Conservation (phyloP, 1,284 basidiomycete species). For the Fomitopsis schrenkii region DNA sequence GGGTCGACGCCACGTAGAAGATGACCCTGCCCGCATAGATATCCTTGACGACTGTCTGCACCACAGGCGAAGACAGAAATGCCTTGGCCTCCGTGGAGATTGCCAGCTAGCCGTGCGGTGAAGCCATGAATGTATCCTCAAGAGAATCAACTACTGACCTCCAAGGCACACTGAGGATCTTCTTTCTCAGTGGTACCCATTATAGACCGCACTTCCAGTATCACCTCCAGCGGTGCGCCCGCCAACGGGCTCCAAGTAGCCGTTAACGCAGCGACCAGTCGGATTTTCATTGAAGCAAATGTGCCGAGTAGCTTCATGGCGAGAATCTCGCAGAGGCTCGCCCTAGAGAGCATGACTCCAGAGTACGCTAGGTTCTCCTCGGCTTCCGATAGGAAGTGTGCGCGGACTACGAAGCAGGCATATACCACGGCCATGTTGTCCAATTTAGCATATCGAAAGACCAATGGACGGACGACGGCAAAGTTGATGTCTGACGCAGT, state of each 20-base stretch:
- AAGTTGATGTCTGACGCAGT: slow-evolving; percentile 85
- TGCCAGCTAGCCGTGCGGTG: slow-evolving; percentile 57
- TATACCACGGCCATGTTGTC: slow-evolving; percentile 72
- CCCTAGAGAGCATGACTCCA: slow-evolving; percentile 65
- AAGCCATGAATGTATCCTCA: not conserved
- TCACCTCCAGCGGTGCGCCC: slow-evolving; percentile 67
- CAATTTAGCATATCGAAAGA: slow-evolving; percentile 73
- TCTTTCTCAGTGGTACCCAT: slow-evolving; percentile 53
- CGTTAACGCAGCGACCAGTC: slow-evolving; percentile 73
- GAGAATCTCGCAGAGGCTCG: slow-evolving; percentile 77
- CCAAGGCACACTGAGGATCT: slow-evolving; percentile 72
- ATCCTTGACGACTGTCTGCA: slow-evolving; percentile 80
- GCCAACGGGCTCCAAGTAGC: slow-evolving; percentile 78
- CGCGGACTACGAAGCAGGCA: slow-evolving; percentile 66
- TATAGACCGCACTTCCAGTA: slow-evolving; percentile 55
- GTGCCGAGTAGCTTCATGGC: slow-evolving; percentile 80
- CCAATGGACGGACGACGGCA: slow-evolving; percentile 75
- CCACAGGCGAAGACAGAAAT: slow-evolving; percentile 75
- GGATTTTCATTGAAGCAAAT: slow-evolving; percentile 70
- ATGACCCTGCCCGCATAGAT: slow-evolving; percentile 74
- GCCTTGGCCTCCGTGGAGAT: slow-evolving; percentile 78
- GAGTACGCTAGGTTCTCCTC: slow-evolving; percentile 72
- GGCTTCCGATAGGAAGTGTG: slow-evolving; percentile 48
- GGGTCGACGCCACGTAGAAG: slow-evolving; percentile 59
- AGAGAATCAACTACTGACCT: slow-evolving; percentile 44